Evolutionary conservation across 352 stramenopile species (phyloP), one percentile per base, ranked within the genome.

Genomic region (Pythium utonaiense): DNA sequence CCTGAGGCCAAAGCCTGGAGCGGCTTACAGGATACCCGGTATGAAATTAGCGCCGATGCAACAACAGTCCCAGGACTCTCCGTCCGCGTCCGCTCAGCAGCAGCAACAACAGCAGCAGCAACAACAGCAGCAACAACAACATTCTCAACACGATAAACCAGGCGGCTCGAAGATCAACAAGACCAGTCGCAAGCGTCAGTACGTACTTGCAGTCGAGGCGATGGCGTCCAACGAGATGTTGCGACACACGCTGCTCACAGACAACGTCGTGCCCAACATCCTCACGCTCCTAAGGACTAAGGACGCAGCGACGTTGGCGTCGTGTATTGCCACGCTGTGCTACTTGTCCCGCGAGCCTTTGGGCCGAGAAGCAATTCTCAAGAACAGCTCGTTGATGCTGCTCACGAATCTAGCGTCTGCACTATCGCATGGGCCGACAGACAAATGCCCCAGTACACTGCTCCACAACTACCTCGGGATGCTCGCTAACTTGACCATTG

Each of bases 401-500:
- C 55, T 89, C 16, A 66, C 75, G 9, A 67, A 59, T 6, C 55
- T 86, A 6, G 21, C 60, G 7, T 51, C 66, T 3, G 50, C 33
- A 3, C 40, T 56, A 7, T 8, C 53, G 1, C 36, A 60, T 1
- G 65, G 66, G 2, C 3, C 38, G 33, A 24, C 63, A 27, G 12
- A 45, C 57, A 25, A 27, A 55, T 33, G 57, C 54, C 13, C 59
- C 67, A 22, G 69, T 3, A 55, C 28, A 6, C 17, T 79, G n/a
- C 36, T 79, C 14, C 64, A 70, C 42, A 83, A 85, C 42, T 79
- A 71, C 19, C 42, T 88, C n/a, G 67, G 64, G 19, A 83, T 70
- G 19, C 64, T 89, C n/a, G 77, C 79, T 3, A 91, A 91, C 40
- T 53, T 89, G 17, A 91, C 80, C 30, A 89, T 91, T 27, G 80